Evolutionary conservation across 2,329 filamentous ascomycete species (phyloP).

Genomic region (Colletotrichum sp.): DNA sequence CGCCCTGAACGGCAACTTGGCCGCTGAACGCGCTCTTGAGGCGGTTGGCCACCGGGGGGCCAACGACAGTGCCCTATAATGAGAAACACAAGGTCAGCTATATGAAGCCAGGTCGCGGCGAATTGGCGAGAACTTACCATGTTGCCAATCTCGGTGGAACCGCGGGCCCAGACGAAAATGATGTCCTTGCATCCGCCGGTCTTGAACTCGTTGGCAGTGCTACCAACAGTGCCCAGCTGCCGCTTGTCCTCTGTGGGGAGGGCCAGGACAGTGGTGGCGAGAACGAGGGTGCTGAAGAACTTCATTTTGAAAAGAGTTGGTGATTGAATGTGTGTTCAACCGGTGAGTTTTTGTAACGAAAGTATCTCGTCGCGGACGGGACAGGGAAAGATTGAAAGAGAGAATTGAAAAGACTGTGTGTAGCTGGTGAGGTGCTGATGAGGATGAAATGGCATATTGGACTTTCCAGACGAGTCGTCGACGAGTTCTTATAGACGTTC

Average conservation of each 20-base stretch:
- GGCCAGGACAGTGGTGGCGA: conserved; percentile 16
- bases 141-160: conserved; percentile 25
- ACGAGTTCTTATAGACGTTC: not conserved
- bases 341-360: not conserved
- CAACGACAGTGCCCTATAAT: conserved; percentile 17
- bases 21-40: conserved; percentile 20
- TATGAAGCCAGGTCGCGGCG: not conserved
- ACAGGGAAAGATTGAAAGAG: not conserved
- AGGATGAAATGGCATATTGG: not conserved
- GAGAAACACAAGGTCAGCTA: not conserved
- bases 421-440: not conserved
- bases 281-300: conserved; percentile 3
- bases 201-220: conserved; percentile 24
- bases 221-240: conserved; percentile 1
- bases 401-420: not conserved
- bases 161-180: conserved; percentile 26
- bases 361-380: not conserved
- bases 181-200: conserved; percentile 24
- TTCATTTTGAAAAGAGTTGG: conserved; percentile 11
- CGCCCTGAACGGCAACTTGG: conserved; percentile 25
- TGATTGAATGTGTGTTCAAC: not conserved
- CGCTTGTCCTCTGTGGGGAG: conserved; percentile 5
- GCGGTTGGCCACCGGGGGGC: conserved; percentile 13
- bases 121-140: conserved; percentile 6
- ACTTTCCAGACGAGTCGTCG: not conserved